Conservation (phyloP, 305 asterid species). For the Fraxinus xanthoxyloides region DNA sequence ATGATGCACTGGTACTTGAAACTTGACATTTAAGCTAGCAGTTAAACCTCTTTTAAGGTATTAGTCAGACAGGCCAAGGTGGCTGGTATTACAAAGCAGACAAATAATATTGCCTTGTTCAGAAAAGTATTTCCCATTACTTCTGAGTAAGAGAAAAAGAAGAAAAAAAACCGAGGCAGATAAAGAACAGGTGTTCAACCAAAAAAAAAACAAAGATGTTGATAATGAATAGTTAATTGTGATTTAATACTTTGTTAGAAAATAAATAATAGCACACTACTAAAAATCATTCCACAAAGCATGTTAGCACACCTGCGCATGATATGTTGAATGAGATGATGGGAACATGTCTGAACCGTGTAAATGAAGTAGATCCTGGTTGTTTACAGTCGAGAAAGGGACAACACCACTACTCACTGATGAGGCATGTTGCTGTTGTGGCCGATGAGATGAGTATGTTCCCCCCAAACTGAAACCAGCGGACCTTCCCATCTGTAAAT, state of each 20-base stretch:
- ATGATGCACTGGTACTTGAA: not conserved
- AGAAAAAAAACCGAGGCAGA: not conserved
- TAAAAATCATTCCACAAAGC: constrained; percentile 12
- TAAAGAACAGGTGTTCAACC: not conserved
- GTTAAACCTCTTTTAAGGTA: constrained; percentile 13
- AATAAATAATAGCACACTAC: constrained; percentile 4
- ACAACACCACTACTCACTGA: constrained; percentile 68
- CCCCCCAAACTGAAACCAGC: constrained; percentile 92
- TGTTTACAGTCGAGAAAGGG: constrained; percentile 72
- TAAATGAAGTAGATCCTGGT: constrained; percentile 87
- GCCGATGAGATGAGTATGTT: constrained; percentile 80
- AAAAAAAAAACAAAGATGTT: not conserved
- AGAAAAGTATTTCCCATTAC: constrained; percentile 2
- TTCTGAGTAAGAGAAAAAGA: constrained; percentile 7
- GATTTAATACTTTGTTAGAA: constrained; percentile 2
- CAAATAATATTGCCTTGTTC: constrained; percentile 9
- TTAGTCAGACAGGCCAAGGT: constrained; percentile 10
- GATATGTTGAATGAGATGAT: constrained; percentile 73
- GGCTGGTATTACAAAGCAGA: constrained; percentile 13
- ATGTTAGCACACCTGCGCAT: constrained; percentile 60
- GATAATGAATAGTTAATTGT: not conserved
- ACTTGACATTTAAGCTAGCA: not conserved
- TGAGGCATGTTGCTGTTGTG: constrained; percentile 77
- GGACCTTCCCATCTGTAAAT: constrained; percentile 90
- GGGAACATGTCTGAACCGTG: constrained; percentile 92